Base-by-base conservation (phyloP, 2,329 filamentous ascomycete genomes). In the Fusarium setosum region DNA sequence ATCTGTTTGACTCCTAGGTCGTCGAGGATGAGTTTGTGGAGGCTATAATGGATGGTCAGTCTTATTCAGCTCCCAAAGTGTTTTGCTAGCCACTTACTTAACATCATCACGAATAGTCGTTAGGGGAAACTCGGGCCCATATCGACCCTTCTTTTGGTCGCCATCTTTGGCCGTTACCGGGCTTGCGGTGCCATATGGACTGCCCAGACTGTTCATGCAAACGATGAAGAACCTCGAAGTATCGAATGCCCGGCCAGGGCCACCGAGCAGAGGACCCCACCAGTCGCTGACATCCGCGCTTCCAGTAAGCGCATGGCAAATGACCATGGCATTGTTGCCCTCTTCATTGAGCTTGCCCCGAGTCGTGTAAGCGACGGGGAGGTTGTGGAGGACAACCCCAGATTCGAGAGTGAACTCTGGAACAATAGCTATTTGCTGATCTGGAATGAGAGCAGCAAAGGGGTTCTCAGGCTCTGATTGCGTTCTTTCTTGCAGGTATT, bases 81-180 rank as follows among this genome's bases (percentile, higher is more conserved):
- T 11, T 26, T 13, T 32, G 8, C 13, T 10, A 23, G 9, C n/a
- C 9, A 65, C 71, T 81, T 81, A 96, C 92, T 92, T 94, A 52
- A 98, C 95, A 81, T 99, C 96, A 76, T 99, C 96, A 68, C 95
- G 86, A 65, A 99, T 93, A 0, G 96, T 98, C 1, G 96, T 97
- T 65, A 99, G 81, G 44, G 96, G 96, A 70, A 99, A 99, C 74
- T 99, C 96, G 2, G 96, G 96, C 0, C 96, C 96, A 74, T 99
- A 99, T 70, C 87, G 87, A 17, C 88, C 94, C 64, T 92, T 89
- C 50, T 82, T 83, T 15, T 86, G 80, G 71, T 96, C 88, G 13
- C 94, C 94, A 73, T 97, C 90, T 77, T 93, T 96, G 70, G 90
- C 90, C 3, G 96, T 99, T 52, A 95, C 92, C 1, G 93, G 92